Percentiles rank a stretch among this genome's conserved stretches.
These are phyloP conservation scores for Penicillium sp. DNA, from an alignment of 2,329 filamentous ascomycete species.

Conservation along the genomic window DNA sequence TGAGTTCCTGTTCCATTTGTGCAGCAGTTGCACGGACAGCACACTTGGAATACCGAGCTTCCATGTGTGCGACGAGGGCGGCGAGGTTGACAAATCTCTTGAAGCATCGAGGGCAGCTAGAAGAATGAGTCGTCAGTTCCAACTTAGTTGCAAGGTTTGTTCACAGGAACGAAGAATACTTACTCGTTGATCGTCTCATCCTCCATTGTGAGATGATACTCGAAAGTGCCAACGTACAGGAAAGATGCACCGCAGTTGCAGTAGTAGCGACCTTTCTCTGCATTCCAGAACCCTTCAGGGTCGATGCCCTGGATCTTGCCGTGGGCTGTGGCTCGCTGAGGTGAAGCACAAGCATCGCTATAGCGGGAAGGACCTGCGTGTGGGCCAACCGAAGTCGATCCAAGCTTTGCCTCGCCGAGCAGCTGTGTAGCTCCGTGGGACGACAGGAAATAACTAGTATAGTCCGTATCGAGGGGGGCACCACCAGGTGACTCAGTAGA, in stretches of 20 bases:
- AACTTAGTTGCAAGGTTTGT: not conserved
- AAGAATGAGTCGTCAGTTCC: not conserved
- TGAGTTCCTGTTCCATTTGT: constrained; percentile 36
- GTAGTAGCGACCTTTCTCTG: constrained; percentile 31
- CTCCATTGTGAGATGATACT: not conserved
- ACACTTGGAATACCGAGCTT: constrained; percentile 39
- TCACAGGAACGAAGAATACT: not conserved
- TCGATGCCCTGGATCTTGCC: constrained; percentile 13
- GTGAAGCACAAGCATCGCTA: not conserved
- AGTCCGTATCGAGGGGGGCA: not conserved
- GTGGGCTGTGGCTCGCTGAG: not conserved
- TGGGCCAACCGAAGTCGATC: not conserved
- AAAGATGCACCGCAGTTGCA: constrained; percentile 34
- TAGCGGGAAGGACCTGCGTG: not conserved
- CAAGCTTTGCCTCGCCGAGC: too few relatives aligned
- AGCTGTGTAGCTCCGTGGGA: too few relatives aligned
- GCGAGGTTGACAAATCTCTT: constrained; percentile 39
- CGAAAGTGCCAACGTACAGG: not conserved
- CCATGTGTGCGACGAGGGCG: constrained; percentile 44
- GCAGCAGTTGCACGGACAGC: constrained; percentile 27
- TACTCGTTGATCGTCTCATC: constrained; percentile 12
- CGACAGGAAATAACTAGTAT: too few relatives aligned
- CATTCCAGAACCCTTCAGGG: constrained; percentile 27
- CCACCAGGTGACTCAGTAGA: constrained; percentile 2
- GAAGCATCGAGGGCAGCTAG: constrained; percentile 42